A percentile compares a stretch with the other conserved stretches of the same genome.
These are phyloP conservation scores for Lasiosphaeria ovina DNA, from an alignment of 495 filamentous ascomycete genomes.

Conservation along the genomic window DNA sequence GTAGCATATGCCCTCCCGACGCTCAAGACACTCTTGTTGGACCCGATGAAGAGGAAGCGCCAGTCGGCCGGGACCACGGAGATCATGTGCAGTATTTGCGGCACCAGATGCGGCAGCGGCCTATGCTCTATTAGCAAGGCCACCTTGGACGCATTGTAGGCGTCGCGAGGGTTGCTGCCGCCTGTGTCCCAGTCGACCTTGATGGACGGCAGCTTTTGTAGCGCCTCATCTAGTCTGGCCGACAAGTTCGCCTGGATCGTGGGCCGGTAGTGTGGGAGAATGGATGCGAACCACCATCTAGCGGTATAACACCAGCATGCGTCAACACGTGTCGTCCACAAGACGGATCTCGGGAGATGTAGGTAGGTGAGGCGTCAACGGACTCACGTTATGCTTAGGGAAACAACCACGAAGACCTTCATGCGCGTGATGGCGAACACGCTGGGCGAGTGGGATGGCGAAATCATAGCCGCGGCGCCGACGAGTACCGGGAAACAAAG, in stretches of 20 bases:
- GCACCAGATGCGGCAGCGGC: constrained; percentile 42
- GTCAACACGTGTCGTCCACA: background rate
- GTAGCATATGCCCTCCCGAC: constrained; percentile 40
- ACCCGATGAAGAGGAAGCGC: constrained; percentile 51
- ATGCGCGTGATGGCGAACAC: constrained; percentile 25
- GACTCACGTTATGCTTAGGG: constrained; percentile 32
- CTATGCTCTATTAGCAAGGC: constrained; percentile 51
- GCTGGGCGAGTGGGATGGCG: constrained; percentile 4
- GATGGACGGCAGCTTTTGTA: constrained; percentile 38
- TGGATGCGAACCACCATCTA: constrained; percentile 43
- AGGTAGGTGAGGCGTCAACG: background rate
- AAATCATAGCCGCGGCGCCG: constrained; percentile 5
- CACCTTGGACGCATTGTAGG: constrained; percentile 48
- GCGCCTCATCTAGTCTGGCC: constrained; percentile 35
- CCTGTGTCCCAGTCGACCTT: constrained; percentile 40
- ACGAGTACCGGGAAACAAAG: background rate
- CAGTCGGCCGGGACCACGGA: constrained; percentile 51
- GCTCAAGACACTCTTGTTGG: constrained; percentile 37
- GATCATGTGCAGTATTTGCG: constrained; percentile 50
- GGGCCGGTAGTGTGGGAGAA: constrained; percentile 41
- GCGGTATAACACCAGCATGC: background rate
- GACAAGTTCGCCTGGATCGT: constrained; percentile 33
- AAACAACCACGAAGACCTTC: constrained; percentile 25
- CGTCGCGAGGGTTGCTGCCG: constrained; percentile 34
- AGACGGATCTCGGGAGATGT: background rate